Percentiles rank a stretch among this genome's conserved stretches.
These are phyloP conservation scores for Furcasterigmium furcatum DNA, from an alignment of 2,329 filamentous ascomycete species.

Conservation along the genomic window DNA sequence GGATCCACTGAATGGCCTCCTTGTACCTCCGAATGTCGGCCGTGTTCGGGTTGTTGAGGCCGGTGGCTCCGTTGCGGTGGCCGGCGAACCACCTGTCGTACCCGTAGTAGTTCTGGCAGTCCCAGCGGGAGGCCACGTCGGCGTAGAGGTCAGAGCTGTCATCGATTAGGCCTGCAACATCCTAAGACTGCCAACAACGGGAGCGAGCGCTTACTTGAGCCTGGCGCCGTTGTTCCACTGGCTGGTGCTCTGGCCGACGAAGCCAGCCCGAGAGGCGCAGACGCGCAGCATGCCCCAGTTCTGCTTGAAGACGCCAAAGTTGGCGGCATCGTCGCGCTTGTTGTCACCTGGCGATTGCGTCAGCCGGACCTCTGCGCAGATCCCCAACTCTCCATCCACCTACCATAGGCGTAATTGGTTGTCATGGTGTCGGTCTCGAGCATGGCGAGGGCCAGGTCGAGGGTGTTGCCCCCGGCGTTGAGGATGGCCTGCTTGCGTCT, in stretches of 20 bases:
- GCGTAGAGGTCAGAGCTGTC: conserved; percentile 9
- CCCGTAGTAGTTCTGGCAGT: conserved; percentile 13
- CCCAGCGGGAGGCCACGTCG: conserved; percentile 10
- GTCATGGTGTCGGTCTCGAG: conserved; percentile 22
- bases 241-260: conserved; percentile 13
- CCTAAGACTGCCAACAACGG: too few species aligned
- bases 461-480: conserved; percentile 19
- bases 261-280: conserved; percentile 17
- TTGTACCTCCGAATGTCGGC: conserved; percentile 8
- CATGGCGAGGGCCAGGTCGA: conserved; percentile 27
- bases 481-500: conserved; percentile 19
- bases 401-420: conserved; percentile 17
- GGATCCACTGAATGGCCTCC: conserved; percentile 11
- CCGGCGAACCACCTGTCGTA: conserved; percentile 12
- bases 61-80: conserved; percentile 11
- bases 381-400: conserved; percentile 4
- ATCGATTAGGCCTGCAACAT: neutral
- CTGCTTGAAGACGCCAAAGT: conserved; percentile 27
- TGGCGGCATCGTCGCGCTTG: conserved; percentile 21
- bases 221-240: conserved; percentile 20
- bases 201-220: conserved; percentile 18
- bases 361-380: conserved; percentile 3
- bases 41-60: conserved; percentile 11
- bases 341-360: conserved; percentile 18
- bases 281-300: conserved; percentile 23